These are phyloP conservation scores for Syncephalastrum monosporum DNA, from an alignment of 371 early-diverging fungal genomes.

Conservation along the genomic window DNA sequence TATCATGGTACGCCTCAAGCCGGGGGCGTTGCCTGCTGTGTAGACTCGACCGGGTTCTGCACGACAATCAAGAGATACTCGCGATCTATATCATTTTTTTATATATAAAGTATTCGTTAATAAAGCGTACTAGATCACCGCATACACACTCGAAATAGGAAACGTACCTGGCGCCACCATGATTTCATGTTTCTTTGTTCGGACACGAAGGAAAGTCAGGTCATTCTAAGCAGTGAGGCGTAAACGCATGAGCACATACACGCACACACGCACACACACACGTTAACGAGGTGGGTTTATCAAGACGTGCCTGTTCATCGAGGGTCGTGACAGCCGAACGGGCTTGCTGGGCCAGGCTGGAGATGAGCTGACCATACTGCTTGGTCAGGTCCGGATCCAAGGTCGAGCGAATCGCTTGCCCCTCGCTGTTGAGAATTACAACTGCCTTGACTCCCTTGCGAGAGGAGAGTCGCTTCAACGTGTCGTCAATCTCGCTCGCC, in stretches of 20 bases:
- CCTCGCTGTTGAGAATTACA: conserved; percentile 74
- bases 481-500: conserved; percentile 86
- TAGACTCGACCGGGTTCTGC: conserved; percentile 67
- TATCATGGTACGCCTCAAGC: too few species aligned
- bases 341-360: conserved; percentile 37
- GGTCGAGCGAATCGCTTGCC: conserved; percentile 88
- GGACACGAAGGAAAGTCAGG: conserved; percentile 87
- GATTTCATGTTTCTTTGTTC: conserved; percentile 93
- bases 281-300: too few species aligned
- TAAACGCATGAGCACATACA: too few species aligned
- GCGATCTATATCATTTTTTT: conserved; percentile 57
- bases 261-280: too few species aligned
- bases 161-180: conserved; percentile 87
- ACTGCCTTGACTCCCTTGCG: conserved; percentile 84
- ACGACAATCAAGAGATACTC: conserved; percentile 89
- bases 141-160: neutral
- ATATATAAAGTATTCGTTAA: neutral
- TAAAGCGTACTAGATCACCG: neutral
- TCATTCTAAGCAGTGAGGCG: conserved; percentile 65
- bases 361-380: conserved; percentile 60
- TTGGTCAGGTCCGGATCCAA: conserved; percentile 77
- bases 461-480: conserved; percentile 79
- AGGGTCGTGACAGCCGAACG: conserved; percentile 30
- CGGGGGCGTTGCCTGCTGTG: conserved; percentile 19
- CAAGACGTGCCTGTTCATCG: conserved; percentile 29